phyloP scores from a whole-genome alignment of 345 rosid species.

The Barbarea vulgaris region DNA sequence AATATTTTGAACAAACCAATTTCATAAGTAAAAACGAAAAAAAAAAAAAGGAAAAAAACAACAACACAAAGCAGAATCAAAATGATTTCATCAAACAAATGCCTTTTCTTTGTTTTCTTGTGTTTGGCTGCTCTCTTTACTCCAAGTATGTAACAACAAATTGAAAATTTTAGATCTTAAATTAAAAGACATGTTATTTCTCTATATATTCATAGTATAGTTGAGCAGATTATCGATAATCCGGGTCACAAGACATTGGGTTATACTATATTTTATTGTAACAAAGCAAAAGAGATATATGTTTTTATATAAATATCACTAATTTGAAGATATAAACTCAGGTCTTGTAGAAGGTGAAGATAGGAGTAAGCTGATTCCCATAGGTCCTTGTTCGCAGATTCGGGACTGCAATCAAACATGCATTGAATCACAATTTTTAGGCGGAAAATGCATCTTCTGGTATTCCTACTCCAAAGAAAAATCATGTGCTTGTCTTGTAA shows the following conservation, averaged over 20 bases:
- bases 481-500: slow-evolving; percentile 30
- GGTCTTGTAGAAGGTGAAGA: slow-evolving; percentile 22
- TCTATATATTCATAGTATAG: background rate
- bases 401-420: slow-evolving; percentile 31
- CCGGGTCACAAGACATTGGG: background rate
- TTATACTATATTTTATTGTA: background rate
- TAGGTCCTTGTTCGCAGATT: slow-evolving; percentile 29
- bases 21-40: background rate
- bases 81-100: slow-evolving; percentile 16
- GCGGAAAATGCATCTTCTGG: slow-evolving; percentile 36
- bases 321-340: slow-evolving; percentile 12
- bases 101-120: background rate
- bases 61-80: background rate
- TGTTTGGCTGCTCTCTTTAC: slow-evolving; percentile 18
- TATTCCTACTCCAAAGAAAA: slow-evolving; percentile 1
- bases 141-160: slow-evolving; percentile 10
- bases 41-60: background rate
- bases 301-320: background rate
- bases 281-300: background rate
- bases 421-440: slow-evolving; percentile 20
- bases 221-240: background rate
- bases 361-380: slow-evolving; percentile 28
- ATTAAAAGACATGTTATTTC: background rate
- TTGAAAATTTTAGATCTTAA: background rate
- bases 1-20: background rate